These are phyloP conservation scores for Cairneyella variabilis DNA, from an alignment of 495 filamentous ascomycete species.

Conservation along the genomic window DNA sequence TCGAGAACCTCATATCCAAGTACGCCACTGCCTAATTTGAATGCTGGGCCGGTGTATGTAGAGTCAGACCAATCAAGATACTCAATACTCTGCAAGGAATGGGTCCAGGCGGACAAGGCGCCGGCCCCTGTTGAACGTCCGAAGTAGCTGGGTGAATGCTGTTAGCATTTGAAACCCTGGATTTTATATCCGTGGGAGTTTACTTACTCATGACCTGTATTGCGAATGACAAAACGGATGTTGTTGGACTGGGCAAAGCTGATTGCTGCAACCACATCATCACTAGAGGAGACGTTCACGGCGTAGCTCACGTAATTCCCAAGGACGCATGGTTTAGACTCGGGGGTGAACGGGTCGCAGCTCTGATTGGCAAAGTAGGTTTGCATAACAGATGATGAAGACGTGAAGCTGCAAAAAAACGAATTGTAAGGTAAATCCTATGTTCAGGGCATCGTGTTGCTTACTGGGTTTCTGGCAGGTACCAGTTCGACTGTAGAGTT, in stretches of 20 bases:
- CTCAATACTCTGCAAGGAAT: too few relatives aligned
- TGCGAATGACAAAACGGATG: background rate
- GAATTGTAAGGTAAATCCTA: too few relatives aligned
- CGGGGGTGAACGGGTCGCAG: constrained; percentile 51
- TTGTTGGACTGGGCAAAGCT: background rate
- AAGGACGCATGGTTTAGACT: constrained; percentile 44
- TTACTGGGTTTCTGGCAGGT: constrained; percentile 4
- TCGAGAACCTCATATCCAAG: constrained; percentile 49
- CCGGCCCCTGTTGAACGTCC: constrained; percentile 43
- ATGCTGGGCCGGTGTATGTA: constrained; percentile 33
- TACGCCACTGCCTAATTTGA: constrained; percentile 50
- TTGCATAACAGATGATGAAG: too few relatives aligned
- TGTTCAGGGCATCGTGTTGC: background rate
- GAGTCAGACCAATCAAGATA: too few relatives aligned
- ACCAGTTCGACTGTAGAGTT: background rate
- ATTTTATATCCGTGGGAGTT: background rate
- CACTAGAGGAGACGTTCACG: too few relatives aligned
- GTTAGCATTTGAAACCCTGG: background rate
- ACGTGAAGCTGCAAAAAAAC: too few relatives aligned
- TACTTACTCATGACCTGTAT: background rate
- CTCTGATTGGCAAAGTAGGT: constrained; percentile 40
- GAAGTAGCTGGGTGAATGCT: background rate
- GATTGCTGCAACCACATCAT: too few relatives aligned
- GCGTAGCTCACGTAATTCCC: constrained; percentile 55
- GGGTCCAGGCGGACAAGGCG: constrained; percentile 38